Conservation (phyloP, 2,329 filamentous ascomycete species). For the Endocalyx cinctus region DNA sequence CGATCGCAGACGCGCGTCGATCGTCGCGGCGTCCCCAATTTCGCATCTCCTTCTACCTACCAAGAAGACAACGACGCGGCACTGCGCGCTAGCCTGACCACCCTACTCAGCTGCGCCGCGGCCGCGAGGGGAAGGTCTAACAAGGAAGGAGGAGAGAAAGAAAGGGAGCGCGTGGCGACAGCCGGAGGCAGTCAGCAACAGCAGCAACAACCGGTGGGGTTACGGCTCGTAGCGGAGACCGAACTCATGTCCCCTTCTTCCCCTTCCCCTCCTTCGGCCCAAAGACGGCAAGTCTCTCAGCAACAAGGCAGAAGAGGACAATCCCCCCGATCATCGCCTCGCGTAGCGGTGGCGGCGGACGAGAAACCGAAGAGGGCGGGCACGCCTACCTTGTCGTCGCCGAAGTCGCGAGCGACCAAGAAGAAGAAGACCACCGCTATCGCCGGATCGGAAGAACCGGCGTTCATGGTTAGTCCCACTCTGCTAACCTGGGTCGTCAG, state of each 20-base stretch:
- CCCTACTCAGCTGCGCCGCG: constrained; percentile 88
- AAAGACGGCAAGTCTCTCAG: no score
- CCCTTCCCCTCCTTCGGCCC: constrained; percentile 5
- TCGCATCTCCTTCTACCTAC: constrained; percentile 68
- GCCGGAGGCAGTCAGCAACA: constrained; percentile 40
- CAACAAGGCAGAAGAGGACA: constrained; percentile 7
- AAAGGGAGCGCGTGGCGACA: constrained; percentile 34
- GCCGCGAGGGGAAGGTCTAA: constrained; percentile 76
- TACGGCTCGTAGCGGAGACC: constrained; percentile 57
- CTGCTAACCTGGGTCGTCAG: constrained; percentile 61
- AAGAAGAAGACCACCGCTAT: constrained; percentile 51
- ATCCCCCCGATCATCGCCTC: constrained; percentile 9
- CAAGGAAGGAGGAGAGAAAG: constrained; percentile 50
- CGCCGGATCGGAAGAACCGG: constrained; percentile 29
- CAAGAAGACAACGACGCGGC: constrained; percentile 91
- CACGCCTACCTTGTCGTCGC: constrained; percentile 30
- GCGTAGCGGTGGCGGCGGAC: constrained; percentile 28
- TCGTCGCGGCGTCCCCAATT: constrained; percentile 50
- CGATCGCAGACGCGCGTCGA: constrained; percentile 43
- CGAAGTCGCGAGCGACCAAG: constrained; percentile 46
- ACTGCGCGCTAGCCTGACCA: constrained; percentile 87
- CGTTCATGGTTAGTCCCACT: constrained; percentile 51
- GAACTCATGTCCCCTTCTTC: constrained; percentile 44
- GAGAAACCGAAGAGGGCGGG: constrained; percentile 48
- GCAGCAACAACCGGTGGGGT: constrained; percentile 56